Conservation (phyloP, 768 basidiomycete genomes). For the Tephrocybe rancida region DNA sequence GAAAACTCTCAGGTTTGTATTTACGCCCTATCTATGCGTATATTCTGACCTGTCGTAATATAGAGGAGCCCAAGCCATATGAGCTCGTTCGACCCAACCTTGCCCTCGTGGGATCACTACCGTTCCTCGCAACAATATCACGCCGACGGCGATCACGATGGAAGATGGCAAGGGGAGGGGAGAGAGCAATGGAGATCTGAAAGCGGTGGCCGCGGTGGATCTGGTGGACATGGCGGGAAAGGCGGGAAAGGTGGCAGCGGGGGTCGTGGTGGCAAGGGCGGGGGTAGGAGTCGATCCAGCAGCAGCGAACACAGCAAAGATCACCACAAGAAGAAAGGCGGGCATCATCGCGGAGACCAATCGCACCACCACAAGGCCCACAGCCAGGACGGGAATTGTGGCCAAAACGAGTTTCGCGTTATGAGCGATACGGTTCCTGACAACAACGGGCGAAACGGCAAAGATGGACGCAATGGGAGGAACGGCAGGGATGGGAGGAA, state of each 20-base stretch:
- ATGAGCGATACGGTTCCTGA: background rate
- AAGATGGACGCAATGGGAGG: background rate
- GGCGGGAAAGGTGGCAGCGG: background rate
- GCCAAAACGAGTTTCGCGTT: background rate
- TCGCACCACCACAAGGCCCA: background rate
- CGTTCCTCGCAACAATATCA: background rate
- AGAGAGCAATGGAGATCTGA: background rate
- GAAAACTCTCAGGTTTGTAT: slow-evolving; percentile 3
- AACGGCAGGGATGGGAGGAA: background rate
- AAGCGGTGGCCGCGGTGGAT: background rate
- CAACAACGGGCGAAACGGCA: slow-evolving; percentile 4
- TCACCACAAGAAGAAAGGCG: slow-evolving; percentile 1
- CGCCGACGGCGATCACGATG: background rate
- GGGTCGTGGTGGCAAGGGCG: background rate
- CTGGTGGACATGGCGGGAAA: background rate
- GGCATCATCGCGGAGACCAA: background rate
- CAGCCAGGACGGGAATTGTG: background rate
- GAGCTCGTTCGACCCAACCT: background rate
- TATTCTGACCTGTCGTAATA: background rate
- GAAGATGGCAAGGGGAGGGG: background rate
- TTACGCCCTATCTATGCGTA: background rate
- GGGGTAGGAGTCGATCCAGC: background rate
- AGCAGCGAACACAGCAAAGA: background rate
- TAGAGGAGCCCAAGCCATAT: slow-evolving; percentile 2
- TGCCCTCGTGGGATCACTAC: slow-evolving; percentile 2